phyloP scores from a whole-genome alignment of 2,329 filamentous ascomycete species.

The Cephalotrichum gorgonifer region DNA sequence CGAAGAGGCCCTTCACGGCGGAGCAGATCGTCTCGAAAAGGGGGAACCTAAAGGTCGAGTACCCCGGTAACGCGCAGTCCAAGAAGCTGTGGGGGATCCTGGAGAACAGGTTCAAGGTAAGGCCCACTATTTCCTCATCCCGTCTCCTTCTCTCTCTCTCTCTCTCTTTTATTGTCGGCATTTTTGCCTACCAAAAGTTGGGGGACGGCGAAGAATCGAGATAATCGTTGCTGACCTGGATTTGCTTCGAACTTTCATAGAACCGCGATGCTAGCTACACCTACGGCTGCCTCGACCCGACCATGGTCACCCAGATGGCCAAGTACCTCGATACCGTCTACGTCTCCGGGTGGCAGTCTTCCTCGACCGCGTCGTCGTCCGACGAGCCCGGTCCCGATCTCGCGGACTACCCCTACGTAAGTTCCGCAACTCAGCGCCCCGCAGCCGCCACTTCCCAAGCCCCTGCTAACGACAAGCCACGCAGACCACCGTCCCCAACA shows the following conservation, averaged over 20 bases:
- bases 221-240: too few species aligned
- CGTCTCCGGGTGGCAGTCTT: conserved; percentile 97
- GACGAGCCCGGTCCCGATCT: conserved; percentile 97
- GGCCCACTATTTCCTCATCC: too few species aligned
- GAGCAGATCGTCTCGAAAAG: conserved; percentile 96
- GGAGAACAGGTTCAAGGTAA: conserved; percentile 74
- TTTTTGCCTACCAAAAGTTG: too few species aligned
- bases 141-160: too few species aligned
- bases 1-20: conserved; percentile 84
- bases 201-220: too few species aligned
- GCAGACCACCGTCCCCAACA: conserved; percentile 94
- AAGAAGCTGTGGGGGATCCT: conserved; percentile 95
- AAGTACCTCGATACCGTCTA: conserved; percentile 98
- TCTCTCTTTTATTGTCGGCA: too few species aligned
- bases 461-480: not conserved
- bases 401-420: conserved; percentile 88
- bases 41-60: conserved; percentile 81
- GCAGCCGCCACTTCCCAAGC: too few species aligned
- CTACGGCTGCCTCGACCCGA: conserved; percentile 94
- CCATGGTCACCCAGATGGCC: conserved; percentile 98
- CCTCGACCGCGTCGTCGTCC: conserved; percentile 86
- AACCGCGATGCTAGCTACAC: conserved; percentile 82
- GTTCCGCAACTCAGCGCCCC: conserved; percentile 16
- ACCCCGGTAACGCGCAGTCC: conserved; percentile 76
- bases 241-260: conserved; percentile 29